Evolutionary conservation across 306 rosid genomes (phyloP), one percentile per base, ranked within the genome.

Genomic region (Adenanthera pavonina): DNA sequence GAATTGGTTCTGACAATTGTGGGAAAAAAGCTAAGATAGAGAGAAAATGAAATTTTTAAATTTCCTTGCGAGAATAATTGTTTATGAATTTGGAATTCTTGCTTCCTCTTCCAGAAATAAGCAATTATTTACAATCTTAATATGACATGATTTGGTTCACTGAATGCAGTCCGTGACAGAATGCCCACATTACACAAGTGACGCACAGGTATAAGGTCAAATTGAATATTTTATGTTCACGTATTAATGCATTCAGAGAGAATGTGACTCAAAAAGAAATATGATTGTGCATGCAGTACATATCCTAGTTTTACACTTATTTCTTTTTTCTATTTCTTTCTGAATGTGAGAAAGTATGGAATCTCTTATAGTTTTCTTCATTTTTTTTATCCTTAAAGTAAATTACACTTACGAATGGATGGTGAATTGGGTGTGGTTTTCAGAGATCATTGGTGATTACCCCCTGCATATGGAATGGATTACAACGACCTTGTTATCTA

Each of bases 391-490:
- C 20, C 30, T 16, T 54, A 54, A 15, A 17, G n/a, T n/a, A n/a
- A n/a, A n/a, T n/a, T n/a, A n/a, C n/a, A n/a, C n/a, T n/a, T n/a
- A n/a, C n/a, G n/a, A n/a, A n/a, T n/a, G n/a, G 36, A 20, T 11
- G 0, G 9, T 36, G 5, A 75, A 17, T 75, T 79, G 80, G 44
- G 44, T 15, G 16, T 80, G 74, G 10, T 47, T 72, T 73, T 72
- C 80, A 84, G 87, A 84, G 85, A 66, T 19, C 82, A 62, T 25
- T 71, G 66, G 8, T 71, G 76, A 11, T 71, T 20, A 80, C 85
- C 25, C 87, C 84, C 36, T 84, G 87, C 85, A 64, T 76, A 14
- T 71, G 82, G 87, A 84, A 84, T 46, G 87, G 87, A 5, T 53
- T 76, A 44, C 78, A 20, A 72, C 56, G 72, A n/a, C 87, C 87